These are phyloP conservation scores for Hygrophorus russula DNA, from an alignment of 768 basidiomycete genomes.

Conservation along the genomic window DNA sequence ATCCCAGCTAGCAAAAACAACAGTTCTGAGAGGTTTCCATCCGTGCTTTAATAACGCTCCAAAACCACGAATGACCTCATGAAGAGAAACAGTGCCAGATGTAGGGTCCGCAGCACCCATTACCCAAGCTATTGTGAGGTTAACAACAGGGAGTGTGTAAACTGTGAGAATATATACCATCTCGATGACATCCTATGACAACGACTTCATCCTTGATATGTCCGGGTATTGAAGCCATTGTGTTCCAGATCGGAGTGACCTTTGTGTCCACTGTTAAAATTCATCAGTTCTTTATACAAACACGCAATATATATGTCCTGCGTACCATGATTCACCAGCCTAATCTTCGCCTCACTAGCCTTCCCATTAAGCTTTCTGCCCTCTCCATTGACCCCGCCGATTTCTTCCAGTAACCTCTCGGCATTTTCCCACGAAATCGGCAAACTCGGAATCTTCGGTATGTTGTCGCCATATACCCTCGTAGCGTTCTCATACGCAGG, in stretches of 20 bases:
- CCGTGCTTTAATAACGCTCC: constrained; percentile 56
- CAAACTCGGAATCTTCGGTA: constrained; percentile 74
- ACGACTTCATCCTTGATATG: constrained; percentile 56
- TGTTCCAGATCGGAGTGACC: constrained; percentile 87
- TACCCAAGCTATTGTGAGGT: constrained; percentile 43
- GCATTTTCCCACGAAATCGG: constrained; percentile 88
- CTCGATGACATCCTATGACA: constrained; percentile 63
- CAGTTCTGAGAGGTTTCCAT: constrained; percentile 76
- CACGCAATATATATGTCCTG: not conserved
- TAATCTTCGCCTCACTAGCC: constrained; percentile 35
- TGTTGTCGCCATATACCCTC: constrained; percentile 44
- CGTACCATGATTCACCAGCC: constrained; percentile 45
- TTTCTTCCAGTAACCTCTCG: constrained; percentile 48
- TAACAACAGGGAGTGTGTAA: not conserved
- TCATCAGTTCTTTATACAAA: not conserved
- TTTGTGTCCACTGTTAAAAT: constrained; percentile 49
- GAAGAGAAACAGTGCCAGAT: constrained; percentile 69
- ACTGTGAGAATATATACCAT: constrained; percentile 28
- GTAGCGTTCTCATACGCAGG: constrained; percentile 81
- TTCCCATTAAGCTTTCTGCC: constrained; percentile 31
- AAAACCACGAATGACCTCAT: constrained; percentile 69
- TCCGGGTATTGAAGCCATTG: constrained; percentile 57
- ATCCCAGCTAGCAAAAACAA: constrained; percentile 70
- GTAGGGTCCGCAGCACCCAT: constrained; percentile 72
- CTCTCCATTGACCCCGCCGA: constrained; percentile 23